These are phyloP conservation scores for Colletotrichum sp. DNA, from an alignment of 2,329 filamentous ascomycete species.

Conservation along the genomic window DNA sequence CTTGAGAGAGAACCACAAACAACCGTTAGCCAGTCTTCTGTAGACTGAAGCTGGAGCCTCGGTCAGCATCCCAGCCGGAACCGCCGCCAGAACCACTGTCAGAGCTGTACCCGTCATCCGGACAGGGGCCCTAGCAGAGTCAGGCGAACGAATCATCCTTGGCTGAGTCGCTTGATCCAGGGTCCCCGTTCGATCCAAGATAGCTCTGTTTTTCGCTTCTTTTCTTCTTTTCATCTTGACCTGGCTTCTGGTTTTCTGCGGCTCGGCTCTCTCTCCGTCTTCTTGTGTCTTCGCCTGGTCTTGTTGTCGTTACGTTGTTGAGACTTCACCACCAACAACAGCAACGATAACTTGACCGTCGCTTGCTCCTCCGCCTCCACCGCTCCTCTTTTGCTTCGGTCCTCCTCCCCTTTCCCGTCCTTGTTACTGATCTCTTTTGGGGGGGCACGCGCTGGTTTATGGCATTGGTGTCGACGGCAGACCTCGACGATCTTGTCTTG, in stretches of 20 bases:
- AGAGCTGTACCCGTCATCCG: conserved; percentile 8
- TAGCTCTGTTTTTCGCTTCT: conserved; percentile 1
- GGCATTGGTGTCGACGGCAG: not conserved
- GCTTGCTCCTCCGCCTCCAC: not conserved
- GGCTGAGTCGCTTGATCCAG: not conserved
- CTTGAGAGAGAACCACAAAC: not conserved
- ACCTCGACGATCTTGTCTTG: not conserved
- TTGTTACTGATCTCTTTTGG: not conserved
- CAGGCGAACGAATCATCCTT: conserved; percentile 1
- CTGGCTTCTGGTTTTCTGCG: not conserved
- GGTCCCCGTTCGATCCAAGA: not conserved
- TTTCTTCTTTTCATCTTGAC: not conserved
- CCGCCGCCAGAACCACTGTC: not conserved
- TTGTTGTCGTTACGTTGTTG: not conserved
- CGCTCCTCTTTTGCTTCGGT: not conserved
- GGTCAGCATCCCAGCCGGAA: not conserved
- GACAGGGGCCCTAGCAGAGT: conserved; percentile 11
- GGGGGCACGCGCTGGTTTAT: not conserved
- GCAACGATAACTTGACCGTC: not conserved
- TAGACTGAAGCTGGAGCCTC: not conserved
- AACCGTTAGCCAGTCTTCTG: not conserved
- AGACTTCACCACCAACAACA: not conserved
- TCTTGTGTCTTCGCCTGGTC: not conserved
- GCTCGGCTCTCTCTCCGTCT: not conserved
- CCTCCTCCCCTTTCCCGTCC: not conserved